phyloP scores from a whole-genome alignment of 2,329 filamentous ascomycete species.

The Ophiostoma sp. region DNA sequence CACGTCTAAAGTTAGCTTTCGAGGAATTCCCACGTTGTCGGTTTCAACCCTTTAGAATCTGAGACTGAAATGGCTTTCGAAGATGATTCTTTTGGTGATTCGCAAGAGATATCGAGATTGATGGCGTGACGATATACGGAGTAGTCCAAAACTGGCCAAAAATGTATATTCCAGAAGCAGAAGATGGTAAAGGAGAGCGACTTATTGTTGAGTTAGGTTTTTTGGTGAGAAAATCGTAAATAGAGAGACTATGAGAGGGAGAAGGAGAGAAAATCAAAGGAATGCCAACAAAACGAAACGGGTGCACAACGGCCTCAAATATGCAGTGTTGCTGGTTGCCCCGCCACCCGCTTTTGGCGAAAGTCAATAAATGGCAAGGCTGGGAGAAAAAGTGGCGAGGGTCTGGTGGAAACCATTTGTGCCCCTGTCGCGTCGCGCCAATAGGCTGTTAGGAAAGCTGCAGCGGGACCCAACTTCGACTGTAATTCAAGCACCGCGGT shows the following conservation, averaged over 20 bases:
- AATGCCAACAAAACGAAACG: background rate
- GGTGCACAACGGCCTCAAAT: constrained; percentile 24
- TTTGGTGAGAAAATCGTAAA: background rate
- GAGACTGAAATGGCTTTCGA: background rate
- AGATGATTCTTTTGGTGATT: background rate
- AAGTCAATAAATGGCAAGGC: constrained; percentile 33
- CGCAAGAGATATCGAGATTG: background rate
- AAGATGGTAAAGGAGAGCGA: background rate
- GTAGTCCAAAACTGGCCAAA: background rate
- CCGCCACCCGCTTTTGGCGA: constrained; percentile 30
- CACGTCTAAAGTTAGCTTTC: background rate
- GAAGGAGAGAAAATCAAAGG: background rate
- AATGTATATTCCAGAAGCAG: background rate
- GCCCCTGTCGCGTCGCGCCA: constrained; percentile 12
- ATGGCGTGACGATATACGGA: background rate
- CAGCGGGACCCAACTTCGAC: background rate
- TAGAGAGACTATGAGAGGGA: background rate
- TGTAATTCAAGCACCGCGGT: background rate
- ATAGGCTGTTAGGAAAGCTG: background rate
- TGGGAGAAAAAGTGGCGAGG: constrained; percentile 25
- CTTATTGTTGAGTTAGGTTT: background rate
- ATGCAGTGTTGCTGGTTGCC: constrained; percentile 28
- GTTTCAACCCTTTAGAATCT: background rate
- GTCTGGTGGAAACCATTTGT: background rate
- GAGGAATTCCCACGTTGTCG: background rate